A percentile compares a stretch with the other conserved stretches of the same genome.
Conservation (phyloP, 2,329 filamentous ascomycete genomes). For the Huntiella moniliformis region DNA sequence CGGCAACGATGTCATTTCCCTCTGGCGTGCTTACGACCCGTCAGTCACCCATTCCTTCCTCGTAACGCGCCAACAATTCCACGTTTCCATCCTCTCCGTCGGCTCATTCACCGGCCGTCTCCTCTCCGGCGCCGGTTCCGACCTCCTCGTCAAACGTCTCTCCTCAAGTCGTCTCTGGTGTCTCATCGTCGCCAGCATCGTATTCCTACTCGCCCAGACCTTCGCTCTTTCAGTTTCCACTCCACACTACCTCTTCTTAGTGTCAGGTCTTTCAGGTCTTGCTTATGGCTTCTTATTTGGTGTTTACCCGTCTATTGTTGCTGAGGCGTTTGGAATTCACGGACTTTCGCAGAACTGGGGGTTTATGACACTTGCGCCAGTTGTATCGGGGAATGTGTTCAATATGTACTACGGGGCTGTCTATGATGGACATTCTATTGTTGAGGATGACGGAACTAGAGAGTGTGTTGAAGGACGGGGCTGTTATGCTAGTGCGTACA, state of each 20-base stretch:
- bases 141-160: conserved; percentile 68
- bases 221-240: conserved; percentile 57
- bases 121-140: conserved; percentile 68
- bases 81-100: conserved; percentile 85
- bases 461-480: conserved; percentile 58
- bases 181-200: conserved; percentile 52
- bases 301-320: conserved; percentile 74
- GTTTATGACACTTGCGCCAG: conserved; percentile 75
- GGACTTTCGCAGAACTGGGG: conserved; percentile 94
- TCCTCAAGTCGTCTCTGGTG: conserved; percentile 81
- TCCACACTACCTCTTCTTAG: conserved; percentile 55
- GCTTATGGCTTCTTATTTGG: conserved; percentile 90
- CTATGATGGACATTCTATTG: conserved; percentile 60
- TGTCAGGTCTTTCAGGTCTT: conserved; percentile 70
- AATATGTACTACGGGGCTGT: conserved; percentile 77
- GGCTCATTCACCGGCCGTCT: conserved; percentile 73
- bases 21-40: conserved; percentile 75
- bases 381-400: conserved; percentile 76
- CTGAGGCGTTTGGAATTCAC: conserved; percentile 77
- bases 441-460: conserved; percentile 49
- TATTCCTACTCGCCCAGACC: conserved; percentile 67
- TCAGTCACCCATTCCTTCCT: conserved; percentile 56
- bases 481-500: conserved; percentile 70
- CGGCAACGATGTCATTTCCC: conserved; percentile 68
- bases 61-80: conserved; percentile 64